Evolutionary conservation across 1,139 yeast species (phyloP).

Genomic region (Hemisphaericaspora xylofermentans): DNA sequence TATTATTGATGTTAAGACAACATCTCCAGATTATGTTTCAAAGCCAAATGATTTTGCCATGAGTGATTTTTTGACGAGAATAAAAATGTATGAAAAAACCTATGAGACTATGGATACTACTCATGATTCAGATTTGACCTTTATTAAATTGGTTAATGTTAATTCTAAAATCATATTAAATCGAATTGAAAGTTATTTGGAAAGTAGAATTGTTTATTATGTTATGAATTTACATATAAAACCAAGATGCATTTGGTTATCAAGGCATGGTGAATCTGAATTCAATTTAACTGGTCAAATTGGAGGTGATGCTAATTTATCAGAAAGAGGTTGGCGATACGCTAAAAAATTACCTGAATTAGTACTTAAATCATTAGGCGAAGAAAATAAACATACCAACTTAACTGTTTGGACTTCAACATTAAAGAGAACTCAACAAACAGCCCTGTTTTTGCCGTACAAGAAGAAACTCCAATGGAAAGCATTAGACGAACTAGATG

Average conservation of each 20-base stretch:
- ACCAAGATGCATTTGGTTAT: slow-evolving; percentile 88
- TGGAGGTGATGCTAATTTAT: slow-evolving; percentile 91
- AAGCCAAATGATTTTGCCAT: slow-evolving; percentile 72
- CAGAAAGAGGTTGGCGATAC: slow-evolving; percentile 83
- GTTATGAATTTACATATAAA: slow-evolving; percentile 93
- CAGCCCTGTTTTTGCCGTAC: slow-evolving; percentile 81
- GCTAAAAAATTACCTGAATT: slow-evolving; percentile 80
- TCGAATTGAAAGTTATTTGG: slow-evolving; percentile 82
- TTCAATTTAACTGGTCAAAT: slow-evolving; percentile 91
- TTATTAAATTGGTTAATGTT: slow-evolving; percentile 83
- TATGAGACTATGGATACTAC: slow-evolving; percentile 70
- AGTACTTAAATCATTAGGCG: slow-evolving; percentile 71
- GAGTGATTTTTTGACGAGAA: slow-evolving; percentile 69
- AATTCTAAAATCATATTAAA: slow-evolving; percentile 86
- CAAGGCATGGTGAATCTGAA: slow-evolving; percentile 93
- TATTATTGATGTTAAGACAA: slow-evolving; percentile 79
- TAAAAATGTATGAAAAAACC: slow-evolving; percentile 65
- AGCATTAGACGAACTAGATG: slow-evolving; percentile 94
- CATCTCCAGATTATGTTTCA: slow-evolving; percentile 84
- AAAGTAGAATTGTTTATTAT: slow-evolving; percentile 90
- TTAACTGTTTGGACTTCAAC: slow-evolving; percentile 98
- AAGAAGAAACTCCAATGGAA: slow-evolving; percentile 86
- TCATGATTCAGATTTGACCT: slow-evolving; percentile 67
- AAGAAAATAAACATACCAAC: slow-evolving; percentile 57
- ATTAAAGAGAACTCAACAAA: slow-evolving; percentile 86